These are phyloP conservation scores for Claviceps monticola DNA, from an alignment of 2,329 filamentous ascomycete species.

Conservation along the genomic window DNA sequence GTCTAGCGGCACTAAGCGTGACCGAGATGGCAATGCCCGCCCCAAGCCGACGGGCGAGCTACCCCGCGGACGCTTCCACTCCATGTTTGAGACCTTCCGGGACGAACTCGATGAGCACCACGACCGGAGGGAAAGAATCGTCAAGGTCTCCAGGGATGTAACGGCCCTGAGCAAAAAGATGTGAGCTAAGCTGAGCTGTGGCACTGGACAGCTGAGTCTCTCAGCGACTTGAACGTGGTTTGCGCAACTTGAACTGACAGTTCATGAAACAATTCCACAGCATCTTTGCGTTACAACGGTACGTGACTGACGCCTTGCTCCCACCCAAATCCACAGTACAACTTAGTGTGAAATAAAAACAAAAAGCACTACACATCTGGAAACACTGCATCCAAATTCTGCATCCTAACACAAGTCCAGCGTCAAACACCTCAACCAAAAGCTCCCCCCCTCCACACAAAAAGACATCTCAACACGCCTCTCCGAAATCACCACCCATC, in stretches of 20 bases:
- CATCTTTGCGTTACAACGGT: conserved; percentile 28
- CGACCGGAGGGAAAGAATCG: conserved; percentile 76
- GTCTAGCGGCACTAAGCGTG: conserved; percentile 36
- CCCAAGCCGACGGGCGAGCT: conserved; percentile 23
- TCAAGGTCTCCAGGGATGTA: conserved; percentile 84
- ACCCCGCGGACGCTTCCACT: conserved; percentile 35
- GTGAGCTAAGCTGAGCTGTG: conserved; percentile 31
- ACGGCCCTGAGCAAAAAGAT: conserved; percentile 96
- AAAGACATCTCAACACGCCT: conserved; percentile 59
- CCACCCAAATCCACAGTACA: neutral
- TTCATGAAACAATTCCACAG: conserved; percentile 9
- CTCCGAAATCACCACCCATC: conserved; percentile 55
- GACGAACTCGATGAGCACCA: conserved; percentile 88
- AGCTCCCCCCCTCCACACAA: conserved; percentile 53
- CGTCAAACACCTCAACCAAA: conserved; percentile 46
- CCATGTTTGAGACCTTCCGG: conserved; percentile 78
- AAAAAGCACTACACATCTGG: neutral
- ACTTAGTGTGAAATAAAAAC: neutral
- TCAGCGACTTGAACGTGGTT: neutral
- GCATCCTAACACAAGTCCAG: conserved; percentile 24
- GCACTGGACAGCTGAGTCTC: neutral
- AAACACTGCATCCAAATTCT: too few relatives aligned
- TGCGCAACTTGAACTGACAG: neutral
- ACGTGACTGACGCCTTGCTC: neutral
- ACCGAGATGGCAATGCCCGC: conserved; percentile 34